Percentiles rank a stretch among this genome's conserved stretches.
Conservation (phyloP, 2,329 filamentous ascomycete genomes). For the Diplodia corticola region DNA sequence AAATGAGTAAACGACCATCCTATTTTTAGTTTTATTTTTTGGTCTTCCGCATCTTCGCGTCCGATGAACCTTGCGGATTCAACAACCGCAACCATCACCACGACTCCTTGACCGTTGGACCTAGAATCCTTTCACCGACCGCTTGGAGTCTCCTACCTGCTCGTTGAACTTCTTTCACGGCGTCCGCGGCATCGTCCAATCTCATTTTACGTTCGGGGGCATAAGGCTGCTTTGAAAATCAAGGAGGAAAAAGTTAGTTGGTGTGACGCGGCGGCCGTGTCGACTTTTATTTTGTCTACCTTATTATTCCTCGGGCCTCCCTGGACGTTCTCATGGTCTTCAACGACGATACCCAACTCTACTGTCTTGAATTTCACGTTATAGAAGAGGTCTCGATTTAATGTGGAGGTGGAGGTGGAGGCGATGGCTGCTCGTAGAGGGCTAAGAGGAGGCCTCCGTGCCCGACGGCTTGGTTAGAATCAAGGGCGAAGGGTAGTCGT, state of each 20-base stretch:
- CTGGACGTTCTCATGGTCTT: slow-evolving; percentile 17
- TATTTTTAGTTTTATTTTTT: no score
- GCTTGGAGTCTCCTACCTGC: background rate
- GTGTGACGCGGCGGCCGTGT: slow-evolving; percentile 1
- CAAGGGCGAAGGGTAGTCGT: background rate
- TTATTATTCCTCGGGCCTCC: background rate
- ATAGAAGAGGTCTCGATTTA: background rate
- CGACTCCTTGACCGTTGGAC: background rate
- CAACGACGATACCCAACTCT: slow-evolving; percentile 23
- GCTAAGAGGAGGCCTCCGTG: background rate
- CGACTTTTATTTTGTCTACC: background rate
- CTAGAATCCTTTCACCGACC: background rate
- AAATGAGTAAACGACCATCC: slow-evolving; percentile 33
- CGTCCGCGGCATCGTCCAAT: slow-evolving; percentile 4
- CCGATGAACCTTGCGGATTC: slow-evolving; percentile 13
- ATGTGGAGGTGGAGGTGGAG: background rate
- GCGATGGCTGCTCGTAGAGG: background rate
- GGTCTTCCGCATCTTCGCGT: background rate
- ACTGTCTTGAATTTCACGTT: slow-evolving; percentile 7
- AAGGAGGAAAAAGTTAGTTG: background rate
- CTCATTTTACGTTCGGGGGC: background rate
- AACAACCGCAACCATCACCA: slow-evolving; percentile 21
- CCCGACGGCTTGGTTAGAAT: background rate
- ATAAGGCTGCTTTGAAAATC: background rate
- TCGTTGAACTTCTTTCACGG: background rate